A percentile compares a stretch with the other conserved stretches of the same genome.
These are phyloP conservation scores for Pezicula rhizophila DNA, from an alignment of 2,329 filamentous ascomycete species.

Conservation along the genomic window DNA sequence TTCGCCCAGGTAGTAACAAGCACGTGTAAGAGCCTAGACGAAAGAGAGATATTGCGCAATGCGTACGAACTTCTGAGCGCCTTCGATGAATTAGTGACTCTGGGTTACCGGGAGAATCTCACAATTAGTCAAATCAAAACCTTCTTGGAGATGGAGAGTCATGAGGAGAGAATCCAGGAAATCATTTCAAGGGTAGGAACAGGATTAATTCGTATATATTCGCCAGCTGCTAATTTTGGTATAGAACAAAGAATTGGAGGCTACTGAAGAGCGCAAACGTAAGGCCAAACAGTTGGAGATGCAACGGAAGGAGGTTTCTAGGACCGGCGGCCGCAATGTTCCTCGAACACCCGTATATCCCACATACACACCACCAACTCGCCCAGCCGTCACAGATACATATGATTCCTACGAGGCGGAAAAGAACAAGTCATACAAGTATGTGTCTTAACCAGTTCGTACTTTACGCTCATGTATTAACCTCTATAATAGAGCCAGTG, in stretches of 20 bases:
- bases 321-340: conserved; percentile 63
- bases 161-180: conserved; percentile 97
- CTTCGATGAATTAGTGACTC: conserved; percentile 93
- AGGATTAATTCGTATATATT: not conserved
- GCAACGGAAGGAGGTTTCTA: conserved; percentile 92
- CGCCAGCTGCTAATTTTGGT: conserved; percentile 19
- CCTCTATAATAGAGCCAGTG: conserved; percentile 41
- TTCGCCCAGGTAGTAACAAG: conserved; percentile 96
- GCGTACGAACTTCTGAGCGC: conserved; percentile 94
- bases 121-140: conserved; percentile 98
- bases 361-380: conserved; percentile 76
- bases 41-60: conserved; percentile 90
- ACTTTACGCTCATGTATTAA: conserved; percentile 14
- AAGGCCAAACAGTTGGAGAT: conserved; percentile 98
- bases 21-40: conserved; percentile 92
- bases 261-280: conserved; percentile 94
- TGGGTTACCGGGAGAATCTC: conserved; percentile 94
- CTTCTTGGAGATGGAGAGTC: conserved; percentile 98
- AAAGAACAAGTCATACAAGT: conserved; percentile 92
- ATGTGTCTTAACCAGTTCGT: conserved; percentile 26
- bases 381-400: conserved; percentile 68
- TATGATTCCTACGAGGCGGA: conserved; percentile 95
- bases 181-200: conserved; percentile 78
- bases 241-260: conserved; percentile 97
- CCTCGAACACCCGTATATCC: conserved; percentile 79